A percentile compares a stretch with the other conserved stretches of the same genome.
Conservation (phyloP, 2,329 filamentous ascomycete genomes). For the Colletotrichum truncatum region DNA sequence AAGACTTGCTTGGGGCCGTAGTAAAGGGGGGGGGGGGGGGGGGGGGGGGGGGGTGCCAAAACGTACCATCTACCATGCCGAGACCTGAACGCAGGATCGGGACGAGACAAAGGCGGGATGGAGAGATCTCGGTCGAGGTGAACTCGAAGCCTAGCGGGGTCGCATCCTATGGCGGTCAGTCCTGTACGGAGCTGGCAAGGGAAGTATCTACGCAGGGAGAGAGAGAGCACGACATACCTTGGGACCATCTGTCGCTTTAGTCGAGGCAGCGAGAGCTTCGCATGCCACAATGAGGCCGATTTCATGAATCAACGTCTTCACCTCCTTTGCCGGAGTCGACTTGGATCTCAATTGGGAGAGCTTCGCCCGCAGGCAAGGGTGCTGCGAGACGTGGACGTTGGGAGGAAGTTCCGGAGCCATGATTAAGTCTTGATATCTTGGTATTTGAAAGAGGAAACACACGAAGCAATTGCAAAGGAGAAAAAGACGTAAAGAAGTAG, state of each 20-base stretch:
- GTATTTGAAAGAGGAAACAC: not conserved
- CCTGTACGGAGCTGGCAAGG: not conserved
- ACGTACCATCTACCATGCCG: constrained; percentile 84
- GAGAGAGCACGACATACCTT: constrained; percentile 58
- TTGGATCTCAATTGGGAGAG: constrained; percentile 87
- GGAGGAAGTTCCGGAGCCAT: constrained; percentile 57
- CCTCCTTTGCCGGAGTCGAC: constrained; percentile 75
- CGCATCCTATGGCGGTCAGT: constrained; percentile 63
- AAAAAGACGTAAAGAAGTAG: not conserved
- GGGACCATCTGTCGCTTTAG: constrained; percentile 66
- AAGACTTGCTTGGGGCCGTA: not conserved
- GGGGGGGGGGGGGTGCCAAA: not conserved
- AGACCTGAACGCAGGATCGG: constrained; percentile 93
- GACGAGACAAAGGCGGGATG: constrained; percentile 79
- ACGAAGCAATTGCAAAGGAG: not conserved
- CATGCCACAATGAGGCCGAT: constrained; percentile 84
- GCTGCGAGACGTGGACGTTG: constrained; percentile 81
- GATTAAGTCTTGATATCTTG: constrained; percentile 40
- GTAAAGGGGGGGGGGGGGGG: not conserved
- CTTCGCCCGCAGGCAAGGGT: constrained; percentile 89
- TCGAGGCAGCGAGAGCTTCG: constrained; percentile 76
- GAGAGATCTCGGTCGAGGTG: constrained; percentile 69
- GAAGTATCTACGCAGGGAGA: not conserved
- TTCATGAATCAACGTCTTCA: constrained; percentile 84
- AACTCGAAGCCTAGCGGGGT: constrained; percentile 85